Evolutionary conservation across 2,329 filamentous ascomycete species (phyloP).

Genomic region (Monilinia polystroma): DNA sequence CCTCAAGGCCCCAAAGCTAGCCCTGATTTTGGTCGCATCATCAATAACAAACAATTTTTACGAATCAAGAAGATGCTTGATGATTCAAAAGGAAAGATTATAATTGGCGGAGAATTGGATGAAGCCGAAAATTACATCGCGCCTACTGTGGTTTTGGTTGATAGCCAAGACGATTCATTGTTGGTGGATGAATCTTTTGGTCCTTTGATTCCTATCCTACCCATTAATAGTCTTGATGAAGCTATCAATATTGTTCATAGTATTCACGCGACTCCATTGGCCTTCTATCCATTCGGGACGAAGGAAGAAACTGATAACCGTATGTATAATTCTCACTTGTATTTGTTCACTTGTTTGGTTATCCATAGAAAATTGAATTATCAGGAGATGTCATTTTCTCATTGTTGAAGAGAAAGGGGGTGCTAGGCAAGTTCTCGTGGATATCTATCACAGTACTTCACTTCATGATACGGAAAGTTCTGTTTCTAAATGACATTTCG

Average conservation of each 20-base stretch:
- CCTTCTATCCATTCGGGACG: conserved; percentile 81
- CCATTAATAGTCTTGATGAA: conserved; percentile 77
- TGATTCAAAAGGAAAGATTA: conserved; percentile 74
- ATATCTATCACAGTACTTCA: not conserved
- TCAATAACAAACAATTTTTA: conserved; percentile 76
- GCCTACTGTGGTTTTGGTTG: conserved; percentile 85
- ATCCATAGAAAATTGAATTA: not conserved
- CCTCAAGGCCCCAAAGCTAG: conserved; percentile 78
- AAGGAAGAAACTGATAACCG: conserved; percentile 74
- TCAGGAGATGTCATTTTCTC: not conserved
- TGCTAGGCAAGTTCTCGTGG: not conserved
- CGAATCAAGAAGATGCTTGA: conserved; percentile 93
- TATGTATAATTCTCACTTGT: conserved; percentile 42
- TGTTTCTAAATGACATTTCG: not conserved
- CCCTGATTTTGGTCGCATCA: conserved; percentile 74
- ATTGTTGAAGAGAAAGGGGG: not conserved
- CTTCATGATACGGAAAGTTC: not conserved
- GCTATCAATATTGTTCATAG: conserved; percentile 79
- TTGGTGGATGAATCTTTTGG: conserved; percentile 87
- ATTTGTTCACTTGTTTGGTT: not conserved
- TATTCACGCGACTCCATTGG: conserved; percentile 79
- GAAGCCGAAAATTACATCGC: conserved; percentile 80
- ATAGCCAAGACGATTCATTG: conserved; percentile 72
- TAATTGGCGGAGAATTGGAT: conserved; percentile 83
- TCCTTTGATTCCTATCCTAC: conserved; percentile 81